Evolutionary conservation across 2,329 filamentous ascomycete species (phyloP).

Genomic region (Neofusicoccum sp.): DNA sequence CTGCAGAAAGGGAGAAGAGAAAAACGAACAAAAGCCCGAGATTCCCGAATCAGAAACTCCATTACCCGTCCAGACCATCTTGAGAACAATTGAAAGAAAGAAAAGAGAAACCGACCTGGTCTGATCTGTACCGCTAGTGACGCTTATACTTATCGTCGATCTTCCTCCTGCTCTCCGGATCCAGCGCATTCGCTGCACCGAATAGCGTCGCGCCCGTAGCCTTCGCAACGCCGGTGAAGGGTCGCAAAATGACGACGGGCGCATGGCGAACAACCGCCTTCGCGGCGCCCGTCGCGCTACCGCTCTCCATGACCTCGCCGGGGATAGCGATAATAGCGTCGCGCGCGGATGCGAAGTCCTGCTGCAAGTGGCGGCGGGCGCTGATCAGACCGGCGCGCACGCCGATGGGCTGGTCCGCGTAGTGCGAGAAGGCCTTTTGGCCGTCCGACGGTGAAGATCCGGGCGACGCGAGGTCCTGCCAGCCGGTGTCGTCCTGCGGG

Average conservation of each 20-base stretch:
- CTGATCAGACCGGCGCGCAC: slow-evolving; percentile 84
- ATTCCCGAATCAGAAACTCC: not conserved
- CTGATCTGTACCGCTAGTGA: not conserved
- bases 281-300: slow-evolving; percentile 77
- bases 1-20: not conserved
- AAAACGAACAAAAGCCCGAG: not conserved
- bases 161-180: slow-evolving; percentile 77
- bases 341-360: slow-evolving; percentile 81
- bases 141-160: slow-evolving; percentile 65
- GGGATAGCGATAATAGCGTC: slow-evolving; percentile 96
- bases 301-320: slow-evolving; percentile 84
- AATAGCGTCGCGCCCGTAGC: slow-evolving; percentile 86
- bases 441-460: slow-evolving; percentile 57
- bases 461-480: slow-evolving; percentile 59
- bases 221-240: slow-evolving; percentile 87
- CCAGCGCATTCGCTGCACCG: slow-evolving; percentile 89
- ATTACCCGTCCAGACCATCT: not conserved
- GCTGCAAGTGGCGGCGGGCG: slow-evolving; percentile 78
- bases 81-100: not conserved
- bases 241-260: slow-evolving; percentile 90
- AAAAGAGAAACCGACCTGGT: not conserved
- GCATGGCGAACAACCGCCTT: slow-evolving; percentile 77
- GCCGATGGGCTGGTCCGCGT: slow-evolving; percentile 90
- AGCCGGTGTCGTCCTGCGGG: slow-evolving; percentile 37
- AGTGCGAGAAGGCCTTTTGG: slow-evolving; percentile 80